Evolutionary conservation across 2,329 filamentous ascomycete species (phyloP), one percentile per base, ranked within the genome.

Genomic region (Fusarium sp.): DNA sequence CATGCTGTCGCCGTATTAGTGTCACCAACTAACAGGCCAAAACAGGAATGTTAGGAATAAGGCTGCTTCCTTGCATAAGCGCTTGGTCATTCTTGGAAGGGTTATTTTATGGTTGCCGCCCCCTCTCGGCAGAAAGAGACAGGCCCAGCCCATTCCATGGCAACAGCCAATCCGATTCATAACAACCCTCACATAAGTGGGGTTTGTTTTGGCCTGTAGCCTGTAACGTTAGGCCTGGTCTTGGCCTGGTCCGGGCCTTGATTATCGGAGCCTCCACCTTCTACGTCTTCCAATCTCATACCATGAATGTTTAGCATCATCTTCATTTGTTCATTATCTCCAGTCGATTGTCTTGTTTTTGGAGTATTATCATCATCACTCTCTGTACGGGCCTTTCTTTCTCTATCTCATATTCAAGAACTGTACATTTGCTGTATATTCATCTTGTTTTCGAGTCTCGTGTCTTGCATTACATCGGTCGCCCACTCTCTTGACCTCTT

Each of bases 251-350:
- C 54, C 54, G 40, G 33, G 47, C 27, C 60, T 57, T 63, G 60
- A 63, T 41, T 40, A 17, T 23, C 22, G 32, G 35, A 46, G 44
- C 64, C 43, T 69, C 65, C 59, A 68, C 61, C 43, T 65, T 59
- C 56, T 54, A 47, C 40, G 23, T 46, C 47, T 43, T 30, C 37
- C 40, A 32, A 53, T 60, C 57, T 27, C 48, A 48, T 59, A 47
- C 48, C 30, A 52, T 19, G 50, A 45, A 45, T 49, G 27, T 37
- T 56, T 67, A 49, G 48, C 43, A 46, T 35, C 65, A 51, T 64
- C 59, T 58, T 57, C 45, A 57, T 69, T 44, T 49, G 40, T 63
- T 46, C 35, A 30, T 40, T 32, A n/a, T 15, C 2, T 27, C 41
- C n/a, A 19, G 32, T 56, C 15, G 9, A 41, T 56, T 50, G 41